A percentile compares a stretch with the other conserved stretches of the same genome.
Evolutionary conservation across 306 rosid genomes (phyloP).

Genomic region (Heteromeles arbutifolia): DNA sequence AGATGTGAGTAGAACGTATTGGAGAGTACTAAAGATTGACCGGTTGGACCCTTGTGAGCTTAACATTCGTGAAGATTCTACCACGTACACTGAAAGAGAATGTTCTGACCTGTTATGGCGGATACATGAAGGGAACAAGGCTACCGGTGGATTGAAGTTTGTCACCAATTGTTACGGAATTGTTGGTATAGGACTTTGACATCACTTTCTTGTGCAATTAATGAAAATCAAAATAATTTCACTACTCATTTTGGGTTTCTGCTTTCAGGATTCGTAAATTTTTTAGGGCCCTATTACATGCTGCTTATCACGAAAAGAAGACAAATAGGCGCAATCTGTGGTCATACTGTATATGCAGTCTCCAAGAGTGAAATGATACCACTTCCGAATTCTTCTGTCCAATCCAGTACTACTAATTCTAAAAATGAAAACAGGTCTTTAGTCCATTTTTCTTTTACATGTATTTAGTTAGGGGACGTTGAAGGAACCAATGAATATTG

Average conservation of each 20-base stretch:
- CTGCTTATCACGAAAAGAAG: constrained; percentile 78
- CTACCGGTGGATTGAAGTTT: constrained; percentile 89
- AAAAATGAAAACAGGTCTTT: constrained; percentile 85
- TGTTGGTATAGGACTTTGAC: constrained; percentile 51
- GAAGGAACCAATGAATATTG: not conserved
- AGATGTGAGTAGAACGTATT: constrained; percentile 65
- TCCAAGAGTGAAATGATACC: constrained; percentile 76
- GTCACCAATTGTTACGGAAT: constrained; percentile 85
- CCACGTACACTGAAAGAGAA: constrained; percentile 66
- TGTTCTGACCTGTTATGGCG: constrained; percentile 76
- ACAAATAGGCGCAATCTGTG: constrained; percentile 76
- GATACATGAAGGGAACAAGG: constrained; percentile 80
- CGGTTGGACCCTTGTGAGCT: constrained; percentile 69
- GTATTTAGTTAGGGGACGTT: constrained; percentile 31
- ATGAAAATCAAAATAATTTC: not conserved
- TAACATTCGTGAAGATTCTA: constrained; percentile 59
- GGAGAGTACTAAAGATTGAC: constrained; percentile 89
- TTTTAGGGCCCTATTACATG: constrained; percentile 94
- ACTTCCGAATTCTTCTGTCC: constrained; percentile 58
- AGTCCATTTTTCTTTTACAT: constrained; percentile 50
- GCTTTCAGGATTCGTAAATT: constrained; percentile 78
- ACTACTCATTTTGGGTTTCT: constrained; percentile 17
- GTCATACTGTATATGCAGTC: constrained; percentile 72
- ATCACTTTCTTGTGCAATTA: not conserved
- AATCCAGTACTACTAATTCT: constrained; percentile 51